Conservation (phyloP, 2,329 filamentous ascomycete species). For the Cladosporium oxysporum region DNA sequence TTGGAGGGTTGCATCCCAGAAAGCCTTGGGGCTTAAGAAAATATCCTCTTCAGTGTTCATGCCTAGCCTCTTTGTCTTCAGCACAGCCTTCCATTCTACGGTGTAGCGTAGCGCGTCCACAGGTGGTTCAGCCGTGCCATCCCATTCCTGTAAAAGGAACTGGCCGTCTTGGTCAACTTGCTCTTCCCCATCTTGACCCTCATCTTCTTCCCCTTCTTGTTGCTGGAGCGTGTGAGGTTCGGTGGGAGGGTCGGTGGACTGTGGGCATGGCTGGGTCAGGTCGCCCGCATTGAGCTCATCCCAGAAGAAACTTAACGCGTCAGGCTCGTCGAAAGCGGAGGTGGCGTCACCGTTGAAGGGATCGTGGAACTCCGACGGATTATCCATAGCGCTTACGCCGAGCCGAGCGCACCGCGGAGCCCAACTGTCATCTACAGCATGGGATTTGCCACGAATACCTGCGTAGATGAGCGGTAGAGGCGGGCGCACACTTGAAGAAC, state of each 20-base stretch:
- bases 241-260: too few relatives aligned
- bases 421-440: too few relatives aligned
- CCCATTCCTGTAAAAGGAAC: neutral
- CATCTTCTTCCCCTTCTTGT: neutral
- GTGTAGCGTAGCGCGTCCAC: neutral
- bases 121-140: neutral
- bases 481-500: too few relatives aligned
- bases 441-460: too few relatives aligned
- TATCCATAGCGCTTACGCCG: conserved; percentile 3
- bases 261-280: too few relatives aligned
- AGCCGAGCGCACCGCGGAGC: neutral
- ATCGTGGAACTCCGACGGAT: neutral
- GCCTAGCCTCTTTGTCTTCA: conserved; percentile 11
- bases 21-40: neutral
- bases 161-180: too few relatives aligned
- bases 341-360: neutral
- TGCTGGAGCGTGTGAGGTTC: neutral
- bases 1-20: neutral
- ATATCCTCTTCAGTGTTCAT: conserved; percentile 3
- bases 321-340: neutral
- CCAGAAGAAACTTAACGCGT: neutral
- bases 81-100: conserved; percentile 1
- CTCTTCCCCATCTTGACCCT: too few relatives aligned
- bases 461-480: too few relatives aligned
- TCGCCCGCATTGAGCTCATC: neutral